Base-by-base conservation (phyloP, 352 stramenopile species). In the Globisporangium barbulae region DNA sequence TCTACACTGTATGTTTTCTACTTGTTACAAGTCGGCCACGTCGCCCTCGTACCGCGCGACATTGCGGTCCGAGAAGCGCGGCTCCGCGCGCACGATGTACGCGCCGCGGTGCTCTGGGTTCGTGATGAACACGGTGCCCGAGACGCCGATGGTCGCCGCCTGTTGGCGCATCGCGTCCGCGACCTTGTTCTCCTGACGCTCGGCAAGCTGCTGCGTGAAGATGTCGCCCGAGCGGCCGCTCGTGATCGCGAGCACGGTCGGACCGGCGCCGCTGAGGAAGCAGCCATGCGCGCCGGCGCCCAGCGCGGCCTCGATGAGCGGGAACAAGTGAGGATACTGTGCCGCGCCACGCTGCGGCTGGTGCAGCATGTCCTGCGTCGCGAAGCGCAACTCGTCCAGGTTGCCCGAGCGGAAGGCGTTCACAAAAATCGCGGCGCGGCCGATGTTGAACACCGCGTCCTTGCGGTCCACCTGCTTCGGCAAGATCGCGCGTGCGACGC, bases 191-290 rank as follows among this genome's bases (percentile, higher is more conserved):
- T 95, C 85, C 72, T 90, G 78, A 49, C 88, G 79, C 69, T 96
- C 88, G 59, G 82, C 81, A n/a, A 91, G 66, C 57, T 96, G 78
- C 76, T 99, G 97, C 55, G 97, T 98, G 78, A 99, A 99, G 70
- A 99, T 99, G 81, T 99, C 97, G 42, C 97, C 97, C 62, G 87
- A 93, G 22, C 94, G 95, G 39, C 97, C 97, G 66, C 90, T 98
- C 19, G 97, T 99, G 71, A 99, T 97, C 10, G 97, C 97, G 76
- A 99, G 93, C 37, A 99, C 97, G 2, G 97, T 99, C 17, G 97
- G 97, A 15, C 97, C 97, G 2, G 97, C 97, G 37, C 97, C 97
- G 71, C 90, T 98, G 45, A 99, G 81, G 78, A 99, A 99, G 61
- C 92, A 96, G 75, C 93, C 97, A 63, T 97, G 92, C 17, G 88